Conservation (phyloP, 1,284 basidiomycete species). For the Melampsora larici-populina region DNA sequence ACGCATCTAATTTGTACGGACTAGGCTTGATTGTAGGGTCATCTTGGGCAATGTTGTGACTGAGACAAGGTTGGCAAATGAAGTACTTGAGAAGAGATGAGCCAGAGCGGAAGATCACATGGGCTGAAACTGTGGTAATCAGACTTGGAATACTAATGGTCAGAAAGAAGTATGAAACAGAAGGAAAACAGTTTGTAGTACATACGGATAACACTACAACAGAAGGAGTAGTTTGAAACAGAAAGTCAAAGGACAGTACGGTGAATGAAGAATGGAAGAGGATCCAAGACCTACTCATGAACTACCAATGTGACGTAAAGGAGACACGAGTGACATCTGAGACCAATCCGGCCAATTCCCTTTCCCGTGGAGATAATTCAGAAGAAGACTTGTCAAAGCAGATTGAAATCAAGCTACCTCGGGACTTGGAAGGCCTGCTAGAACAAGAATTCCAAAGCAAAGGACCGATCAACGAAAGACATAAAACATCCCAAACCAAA, state of each 20-base stretch:
- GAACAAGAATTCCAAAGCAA: no score
- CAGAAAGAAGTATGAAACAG: not conserved
- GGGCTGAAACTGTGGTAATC: conserved; percentile 8
- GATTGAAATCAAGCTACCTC: no score
- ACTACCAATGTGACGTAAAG: not conserved
- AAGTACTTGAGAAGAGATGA: not conserved
- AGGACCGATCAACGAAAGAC: no score
- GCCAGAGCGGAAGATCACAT: not conserved
- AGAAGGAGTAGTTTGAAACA: no score
- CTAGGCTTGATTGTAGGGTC: not conserved
- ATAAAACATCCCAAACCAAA: no score
- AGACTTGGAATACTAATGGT: conserved; percentile 1
- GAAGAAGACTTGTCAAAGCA: no score
- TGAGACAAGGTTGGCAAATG: not conserved
- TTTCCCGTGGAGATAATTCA: conserved; percentile 9
- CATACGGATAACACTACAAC: no score
- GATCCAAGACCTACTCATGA: not conserved
- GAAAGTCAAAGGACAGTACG: no score
- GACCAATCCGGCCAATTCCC: not conserved
- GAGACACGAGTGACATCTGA: not conserved
- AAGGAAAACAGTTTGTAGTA: not conserved
- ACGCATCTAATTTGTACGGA: not conserved
- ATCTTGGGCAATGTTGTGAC: not conserved
- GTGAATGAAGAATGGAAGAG: no score
- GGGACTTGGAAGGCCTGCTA: no score